phyloP scores from a whole-genome alignment of 176 grass and related monocot species.

The Avena eriantha region DNA sequence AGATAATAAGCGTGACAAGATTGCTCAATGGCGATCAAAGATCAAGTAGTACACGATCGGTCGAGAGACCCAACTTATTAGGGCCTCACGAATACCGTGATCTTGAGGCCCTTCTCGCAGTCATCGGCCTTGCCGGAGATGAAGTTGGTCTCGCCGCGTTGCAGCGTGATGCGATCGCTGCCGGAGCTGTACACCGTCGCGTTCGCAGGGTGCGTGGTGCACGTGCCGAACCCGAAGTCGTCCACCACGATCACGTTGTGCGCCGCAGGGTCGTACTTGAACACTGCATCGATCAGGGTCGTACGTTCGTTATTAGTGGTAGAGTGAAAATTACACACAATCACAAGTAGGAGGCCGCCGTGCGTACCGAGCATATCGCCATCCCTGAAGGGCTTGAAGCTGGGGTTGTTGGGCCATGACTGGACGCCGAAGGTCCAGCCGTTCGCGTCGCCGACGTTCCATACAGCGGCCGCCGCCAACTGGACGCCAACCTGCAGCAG shows the following conservation, averaged over 20 bases:
- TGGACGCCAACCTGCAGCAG: neutral
- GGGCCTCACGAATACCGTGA: slow-evolving; percentile 5
- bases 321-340: neutral
- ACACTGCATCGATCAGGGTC: slow-evolving; percentile 22
- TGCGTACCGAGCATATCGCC: slow-evolving; percentile 32
- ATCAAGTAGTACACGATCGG: neutral
- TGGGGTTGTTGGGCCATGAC: slow-evolving; percentile 24
- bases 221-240: neutral
- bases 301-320: neutral
- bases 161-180: slow-evolving; percentile 42
- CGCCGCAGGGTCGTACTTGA: slow-evolving; percentile 48
- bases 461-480: neutral
- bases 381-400: slow-evolving; percentile 27
- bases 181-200: slow-evolving; percentile 31
- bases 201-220: neutral
- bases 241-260: slow-evolving; percentile 52
- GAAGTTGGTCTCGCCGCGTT: slow-evolving; percentile 45
- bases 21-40: neutral
- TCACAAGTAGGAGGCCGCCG: no score
- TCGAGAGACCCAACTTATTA: neutral
- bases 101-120: slow-evolving; percentile 48
- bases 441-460: slow-evolving; percentile 26
- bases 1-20: neutral
- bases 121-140: slow-evolving; percentile 53
- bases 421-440: slow-evolving; percentile 9